Percentiles rank a stretch among this genome's conserved stretches.
These are phyloP conservation scores for Arabidopsis hybrid DNA, from an alignment of 441 rosid species.

Conservation along the genomic window DNA sequence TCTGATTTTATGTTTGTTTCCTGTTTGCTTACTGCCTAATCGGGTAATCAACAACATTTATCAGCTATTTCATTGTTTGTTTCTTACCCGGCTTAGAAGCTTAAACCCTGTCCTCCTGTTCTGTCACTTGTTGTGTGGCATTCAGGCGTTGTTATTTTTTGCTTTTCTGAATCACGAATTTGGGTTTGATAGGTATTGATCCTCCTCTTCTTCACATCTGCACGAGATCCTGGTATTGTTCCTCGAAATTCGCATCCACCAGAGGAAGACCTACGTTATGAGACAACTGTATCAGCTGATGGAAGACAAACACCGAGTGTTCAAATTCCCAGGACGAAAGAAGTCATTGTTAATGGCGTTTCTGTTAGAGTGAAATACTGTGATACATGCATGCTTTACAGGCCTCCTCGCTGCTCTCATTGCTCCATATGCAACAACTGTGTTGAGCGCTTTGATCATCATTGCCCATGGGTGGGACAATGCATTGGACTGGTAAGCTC, in stretches of 20 bases:
- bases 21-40: too few species aligned
- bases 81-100: constrained; percentile 3
- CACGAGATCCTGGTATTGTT: constrained; percentile 91
- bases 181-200: constrained; percentile 68
- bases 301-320: constrained; percentile 91
- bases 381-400: constrained; percentile 91
- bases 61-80: background rate
- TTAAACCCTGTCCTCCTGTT: constrained; percentile 20
- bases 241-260: constrained; percentile 93
- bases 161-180: constrained; percentile 19
- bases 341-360: constrained; percentile 72
- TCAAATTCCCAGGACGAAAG: constrained; percentile 84
- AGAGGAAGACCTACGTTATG: constrained; percentile 80
- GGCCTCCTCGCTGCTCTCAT: constrained; percentile 96
- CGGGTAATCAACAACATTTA: too few species aligned
- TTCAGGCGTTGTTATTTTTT: background rate
- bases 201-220: constrained; percentile 87
- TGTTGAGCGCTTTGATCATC: constrained; percentile 91
- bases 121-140: background rate
- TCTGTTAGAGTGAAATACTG: constrained; percentile 86
- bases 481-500: constrained; percentile 86
- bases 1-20: background rate
- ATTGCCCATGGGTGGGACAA: constrained; percentile 98
- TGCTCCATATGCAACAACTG: constrained; percentile 95
- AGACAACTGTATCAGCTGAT: constrained; percentile 64